Conservation (phyloP, 441 rosid species). For the Jatropha multifida region DNA sequence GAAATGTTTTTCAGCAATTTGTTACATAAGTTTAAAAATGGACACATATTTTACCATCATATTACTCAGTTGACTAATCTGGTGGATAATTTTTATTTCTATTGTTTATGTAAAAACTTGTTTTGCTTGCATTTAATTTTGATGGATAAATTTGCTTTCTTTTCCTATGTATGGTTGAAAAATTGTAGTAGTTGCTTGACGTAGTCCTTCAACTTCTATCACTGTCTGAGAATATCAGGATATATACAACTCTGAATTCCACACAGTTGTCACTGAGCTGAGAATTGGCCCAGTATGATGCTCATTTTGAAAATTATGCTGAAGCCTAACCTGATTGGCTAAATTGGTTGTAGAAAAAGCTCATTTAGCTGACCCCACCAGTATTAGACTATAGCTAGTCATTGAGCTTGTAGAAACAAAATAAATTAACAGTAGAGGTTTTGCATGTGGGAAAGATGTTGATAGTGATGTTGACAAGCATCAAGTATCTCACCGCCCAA, state of each 20-base stretch:
- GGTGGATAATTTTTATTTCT: not conserved
- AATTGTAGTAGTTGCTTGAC: not conserved
- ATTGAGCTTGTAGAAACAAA: not conserved
- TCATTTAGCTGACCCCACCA: slow-evolving; percentile 9
- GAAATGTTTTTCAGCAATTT: slow-evolving; percentile 3
- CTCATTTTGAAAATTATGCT: slow-evolving; percentile 12
- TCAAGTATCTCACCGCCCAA: not conserved
- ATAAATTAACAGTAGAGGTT: not conserved
- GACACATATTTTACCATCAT: not conserved
- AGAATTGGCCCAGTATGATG: not conserved
- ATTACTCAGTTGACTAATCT: slow-evolving; percentile 1
- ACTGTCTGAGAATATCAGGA: not conserved
- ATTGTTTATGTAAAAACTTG: no score
- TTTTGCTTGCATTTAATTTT: no score
- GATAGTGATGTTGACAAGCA: not conserved
- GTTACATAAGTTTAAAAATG: not conserved
- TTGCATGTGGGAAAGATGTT: not conserved
- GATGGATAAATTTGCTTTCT: not conserved
- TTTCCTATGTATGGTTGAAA: not conserved
- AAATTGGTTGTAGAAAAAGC: not conserved
- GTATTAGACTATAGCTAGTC: not conserved
- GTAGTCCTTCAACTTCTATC: not conserved
- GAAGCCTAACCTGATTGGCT: not conserved
- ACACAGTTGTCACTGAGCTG: not conserved
- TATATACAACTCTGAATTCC: not conserved